Evolutionary conservation across 441 rosid genomes (phyloP).

Genomic region (Corymbia calophylla): DNA sequence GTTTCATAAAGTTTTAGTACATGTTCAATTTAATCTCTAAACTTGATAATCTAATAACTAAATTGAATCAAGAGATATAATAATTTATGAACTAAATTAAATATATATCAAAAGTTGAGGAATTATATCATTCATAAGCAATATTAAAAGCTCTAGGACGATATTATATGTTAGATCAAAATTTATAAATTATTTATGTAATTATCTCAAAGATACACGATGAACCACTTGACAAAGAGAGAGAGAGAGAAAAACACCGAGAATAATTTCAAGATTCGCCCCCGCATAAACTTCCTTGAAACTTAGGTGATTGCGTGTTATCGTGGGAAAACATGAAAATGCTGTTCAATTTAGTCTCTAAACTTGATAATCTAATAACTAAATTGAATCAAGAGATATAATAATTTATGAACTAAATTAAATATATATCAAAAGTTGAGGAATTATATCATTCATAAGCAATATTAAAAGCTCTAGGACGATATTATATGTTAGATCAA

Average conservation of each 20-base stretch:
- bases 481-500: background rate
- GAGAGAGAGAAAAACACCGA: background rate
- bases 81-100: background rate
- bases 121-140: too few species aligned
- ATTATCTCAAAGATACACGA: background rate
- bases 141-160: too few species aligned
- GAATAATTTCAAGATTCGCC: background rate
- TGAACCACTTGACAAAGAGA: too few species aligned
- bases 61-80: too few species aligned
- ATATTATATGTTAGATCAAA: background rate
- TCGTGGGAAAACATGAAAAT: background rate
- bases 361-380: background rate
- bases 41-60: background rate
- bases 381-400: too few species aligned
- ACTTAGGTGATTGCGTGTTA: background rate
- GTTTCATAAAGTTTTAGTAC: fast-evolving
- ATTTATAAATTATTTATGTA: background rate
- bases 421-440: too few species aligned
- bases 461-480: too few species aligned
- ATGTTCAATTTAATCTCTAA: background rate
- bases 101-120: background rate
- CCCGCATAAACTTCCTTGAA: background rate
- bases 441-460: background rate
- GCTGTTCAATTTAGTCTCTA: background rate
- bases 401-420: background rate